Base-by-base conservation (phyloP, 441 rosid species). In the Croton laevigatus region DNA sequence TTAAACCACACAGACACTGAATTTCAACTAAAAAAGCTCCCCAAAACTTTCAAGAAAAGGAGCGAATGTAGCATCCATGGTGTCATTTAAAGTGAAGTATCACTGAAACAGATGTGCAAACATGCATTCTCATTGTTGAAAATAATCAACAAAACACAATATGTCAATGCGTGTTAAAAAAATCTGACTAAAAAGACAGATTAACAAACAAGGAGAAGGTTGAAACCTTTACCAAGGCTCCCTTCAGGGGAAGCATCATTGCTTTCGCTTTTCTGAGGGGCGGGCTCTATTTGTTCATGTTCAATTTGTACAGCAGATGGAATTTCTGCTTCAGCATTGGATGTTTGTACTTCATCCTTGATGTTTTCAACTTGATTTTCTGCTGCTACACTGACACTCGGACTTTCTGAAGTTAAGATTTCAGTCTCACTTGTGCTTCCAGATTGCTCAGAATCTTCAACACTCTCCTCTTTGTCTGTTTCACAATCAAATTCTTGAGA, bases 271-370 rank as follows among this genome's bases (percentile, higher is more conserved):
- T 27, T 27, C 32, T 27, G 32, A 27, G 32, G 1, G 32, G 64
- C 72, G 71, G 87, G 53, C 61, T 76, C 85, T 38, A 75, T 68
- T 63, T 76, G 75, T 77, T 62, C 54, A 27, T 66, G 70, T 66
- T 82, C 77, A 66, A 74, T 11, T 51, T 68, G 69, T 65, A 74
- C 62, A 55, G 63, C 59, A 12, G 75, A 44, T 54, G 73, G 45
- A 60, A 59, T 64, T 78, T 76, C 83, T 34, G 72, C 72, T 75
- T 78, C 82, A 59, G 78, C 73, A 67, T 75, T 77, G 58, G 87
- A 69, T 62, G 44, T 65, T 73, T 86, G 82, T 57, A 72, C 75
- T 70, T 80, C 87, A 55, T 68, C 80, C 62, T 73, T 70, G 63
- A 65, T 64, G 62, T 69, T 83, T 67, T 76, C 85, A 75, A 73